Evolutionary conservation across 2,329 filamentous ascomycete species (phyloP).

Genomic region (Blastomyces parvus): DNA sequence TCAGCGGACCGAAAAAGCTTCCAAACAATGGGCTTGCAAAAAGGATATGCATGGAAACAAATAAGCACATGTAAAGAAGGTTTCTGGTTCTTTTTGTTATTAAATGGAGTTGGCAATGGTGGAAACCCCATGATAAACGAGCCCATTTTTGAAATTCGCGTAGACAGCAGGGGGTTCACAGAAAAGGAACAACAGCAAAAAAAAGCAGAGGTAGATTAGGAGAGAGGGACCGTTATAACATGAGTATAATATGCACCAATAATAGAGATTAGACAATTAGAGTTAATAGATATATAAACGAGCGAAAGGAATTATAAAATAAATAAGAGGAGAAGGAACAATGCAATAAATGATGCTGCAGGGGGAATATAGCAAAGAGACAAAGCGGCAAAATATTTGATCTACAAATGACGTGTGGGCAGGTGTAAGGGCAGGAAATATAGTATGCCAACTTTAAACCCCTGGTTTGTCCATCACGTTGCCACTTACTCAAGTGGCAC

Average conservation of each 20-base stretch:
- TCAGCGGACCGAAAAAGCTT: neutral
- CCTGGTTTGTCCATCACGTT: neutral
- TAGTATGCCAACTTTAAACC: neutral
- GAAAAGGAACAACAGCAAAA: too few relatives aligned
- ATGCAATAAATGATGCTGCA: neutral
- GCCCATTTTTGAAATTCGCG: neutral
- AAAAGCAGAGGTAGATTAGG: neutral
- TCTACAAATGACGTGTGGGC: neutral
- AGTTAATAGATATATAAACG: constrained; percentile 5
- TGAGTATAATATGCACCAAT: constrained; percentile 2
- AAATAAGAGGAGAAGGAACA: neutral
- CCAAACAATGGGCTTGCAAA: neutral
- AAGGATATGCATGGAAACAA: neutral
- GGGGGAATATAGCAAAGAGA: neutral
- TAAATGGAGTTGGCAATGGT: neutral
- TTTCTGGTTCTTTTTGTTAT: neutral
- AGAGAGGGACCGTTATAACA: neutral
- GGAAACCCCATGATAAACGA: neutral
- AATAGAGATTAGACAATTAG: constrained; percentile 4
- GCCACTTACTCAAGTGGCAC: neutral
- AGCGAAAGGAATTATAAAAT: constrained; percentile 1
- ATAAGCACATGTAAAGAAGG: neutral
- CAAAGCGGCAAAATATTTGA: neutral
- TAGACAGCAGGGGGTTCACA: too few relatives aligned
- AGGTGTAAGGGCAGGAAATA: neutral